phyloP scores from a whole-genome alignment of 2,329 filamentous ascomycete species.

The Aspergillus sp. region DNA sequence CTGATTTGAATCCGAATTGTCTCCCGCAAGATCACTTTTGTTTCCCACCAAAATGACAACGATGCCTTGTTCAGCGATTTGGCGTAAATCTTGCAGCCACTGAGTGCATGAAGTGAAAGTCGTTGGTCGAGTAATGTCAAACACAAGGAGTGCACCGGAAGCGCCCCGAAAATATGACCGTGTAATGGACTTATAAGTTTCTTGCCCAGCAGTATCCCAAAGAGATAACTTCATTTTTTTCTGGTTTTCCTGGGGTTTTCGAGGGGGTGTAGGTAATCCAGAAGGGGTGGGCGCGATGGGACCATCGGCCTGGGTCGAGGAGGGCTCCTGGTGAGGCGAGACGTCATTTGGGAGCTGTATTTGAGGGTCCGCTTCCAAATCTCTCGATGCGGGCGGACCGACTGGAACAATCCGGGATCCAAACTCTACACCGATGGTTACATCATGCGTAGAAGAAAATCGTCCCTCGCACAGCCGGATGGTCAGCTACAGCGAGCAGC shows the following conservation, averaged over 20 bases:
- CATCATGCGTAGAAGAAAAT: conserved; percentile 91
- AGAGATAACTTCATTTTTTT: conserved; percentile 91
- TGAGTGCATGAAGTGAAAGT: conserved; percentile 87
- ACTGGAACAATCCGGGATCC: conserved; percentile 90
- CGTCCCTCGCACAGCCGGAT: conserved; percentile 95
- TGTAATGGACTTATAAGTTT: conserved; percentile 96
- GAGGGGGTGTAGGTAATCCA: conserved; percentile 37
- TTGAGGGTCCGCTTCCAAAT: conserved; percentile 53
- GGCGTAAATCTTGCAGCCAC: conserved; percentile 90
- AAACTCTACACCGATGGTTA: conserved; percentile 96
- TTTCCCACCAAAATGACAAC: conserved; percentile 94
- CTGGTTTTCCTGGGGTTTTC: conserved; percentile 43
- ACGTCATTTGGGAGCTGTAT: conserved; percentile 5
- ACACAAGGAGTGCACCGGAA: conserved; percentile 78
- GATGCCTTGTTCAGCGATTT: conserved; percentile 94
- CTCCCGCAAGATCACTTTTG: conserved; percentile 76
- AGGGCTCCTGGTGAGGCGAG: conserved; percentile 11
- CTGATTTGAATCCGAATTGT: conserved; percentile 47
- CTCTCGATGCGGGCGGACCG: conserved; percentile 71
- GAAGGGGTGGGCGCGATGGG: conserved; percentile 18
- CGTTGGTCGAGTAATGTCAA: conserved; percentile 82
- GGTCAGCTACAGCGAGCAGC: conserved; percentile 62
- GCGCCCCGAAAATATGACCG: conserved; percentile 89
- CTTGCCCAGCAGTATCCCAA: conserved; percentile 96
- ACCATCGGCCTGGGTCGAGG: conserved; percentile 12